Evolutionary conservation across 164 flowering plant genomes (phyloP), one percentile per base, ranked within the genome.

Genomic region (Magnolia changhungtana): DNA sequence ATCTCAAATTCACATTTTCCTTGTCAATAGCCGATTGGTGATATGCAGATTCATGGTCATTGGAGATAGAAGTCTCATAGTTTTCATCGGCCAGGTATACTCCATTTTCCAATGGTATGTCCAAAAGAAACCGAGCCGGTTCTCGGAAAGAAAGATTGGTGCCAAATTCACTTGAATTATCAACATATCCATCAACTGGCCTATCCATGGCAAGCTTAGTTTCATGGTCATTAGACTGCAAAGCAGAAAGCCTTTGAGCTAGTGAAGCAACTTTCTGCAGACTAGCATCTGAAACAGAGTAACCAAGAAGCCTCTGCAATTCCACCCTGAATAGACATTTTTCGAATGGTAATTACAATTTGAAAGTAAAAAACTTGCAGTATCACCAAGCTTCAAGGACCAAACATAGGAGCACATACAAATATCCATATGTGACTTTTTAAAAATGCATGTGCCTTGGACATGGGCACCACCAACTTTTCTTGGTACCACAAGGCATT

Each of bases 51-150:
- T 71, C 77, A 74, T 16, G 67, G 21, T 74, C 86, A 75, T 81
- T 69, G 51, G 86, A 80, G 71, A 80, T 75, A 74, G 87, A 81
- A 71, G 80, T 65, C 63, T 52, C 71, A 74, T 69, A 74, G 72
- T 77, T 81, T 74, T 84, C 93, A 75, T 83, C 88, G 55, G 65
- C 84, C 63, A 83, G 9, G 50, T 79, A 63, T 2, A 83, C 87
- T 55, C 68, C 89, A 81, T 89, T 89, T 75, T 87, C 95, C 75
- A 87, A 50, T 29, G 92, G 79, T 68, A 82, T 79, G 77, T 94
- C 98, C 64, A 90, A 87, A 72, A 90, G 75, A 87, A 92, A 96
- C 67, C 99, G 85, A 31, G 89, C 72, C 16, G 99, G 99, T 21
- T 82, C 87, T 69, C 77, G 81, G 73, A 96, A 94, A 72, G 71